Evolutionary conservation across 2,329 filamentous ascomycete genomes (phyloP).

Genomic region (Boeremia exigua): DNA sequence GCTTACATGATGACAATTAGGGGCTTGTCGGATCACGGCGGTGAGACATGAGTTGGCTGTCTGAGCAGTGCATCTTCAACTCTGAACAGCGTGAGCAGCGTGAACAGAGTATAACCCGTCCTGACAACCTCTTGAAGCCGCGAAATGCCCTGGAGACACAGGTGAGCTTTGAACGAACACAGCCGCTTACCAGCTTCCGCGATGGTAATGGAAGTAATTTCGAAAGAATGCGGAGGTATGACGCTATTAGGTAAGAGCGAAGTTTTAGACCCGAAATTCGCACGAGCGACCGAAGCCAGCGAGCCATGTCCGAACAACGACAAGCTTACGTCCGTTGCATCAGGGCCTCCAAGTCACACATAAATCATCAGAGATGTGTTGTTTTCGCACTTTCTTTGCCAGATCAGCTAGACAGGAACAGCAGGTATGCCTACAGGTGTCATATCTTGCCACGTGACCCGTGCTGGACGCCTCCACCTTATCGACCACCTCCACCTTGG

Average conservation of each 20-base stretch:
- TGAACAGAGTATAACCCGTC: too few relatives aligned
- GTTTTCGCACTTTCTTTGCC: background rate
- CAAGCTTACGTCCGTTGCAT: background rate
- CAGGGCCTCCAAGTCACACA: background rate
- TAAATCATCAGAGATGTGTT: background rate
- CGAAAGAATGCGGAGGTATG: slow-evolving; percentile 17
- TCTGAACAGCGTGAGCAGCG: background rate
- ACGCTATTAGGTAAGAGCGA: slow-evolving; percentile 31
- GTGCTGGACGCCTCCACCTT: too few relatives aligned
- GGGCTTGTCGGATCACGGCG: background rate
- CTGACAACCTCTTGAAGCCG: background rate
- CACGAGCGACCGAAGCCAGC: slow-evolving; percentile 5
- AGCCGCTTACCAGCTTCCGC: background rate
- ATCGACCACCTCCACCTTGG: too few relatives aligned
- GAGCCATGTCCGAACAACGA: slow-evolving; percentile 6
- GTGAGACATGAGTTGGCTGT: background rate
- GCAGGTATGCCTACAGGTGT: too few relatives aligned
- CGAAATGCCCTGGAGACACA: background rate
- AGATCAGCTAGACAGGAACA: too few relatives aligned
- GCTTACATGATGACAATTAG: slow-evolving; percentile 13
- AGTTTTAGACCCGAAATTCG: slow-evolving; percentile 8
- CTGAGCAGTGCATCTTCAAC: background rate
- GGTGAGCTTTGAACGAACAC: background rate
- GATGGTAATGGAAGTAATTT: slow-evolving; percentile 4
- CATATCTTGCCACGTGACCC: too few relatives aligned